These are phyloP conservation scores for Trebouxiophyceae sp. DNA, from an alignment of 163 green algal genomes.

Conservation along the genomic window DNA sequence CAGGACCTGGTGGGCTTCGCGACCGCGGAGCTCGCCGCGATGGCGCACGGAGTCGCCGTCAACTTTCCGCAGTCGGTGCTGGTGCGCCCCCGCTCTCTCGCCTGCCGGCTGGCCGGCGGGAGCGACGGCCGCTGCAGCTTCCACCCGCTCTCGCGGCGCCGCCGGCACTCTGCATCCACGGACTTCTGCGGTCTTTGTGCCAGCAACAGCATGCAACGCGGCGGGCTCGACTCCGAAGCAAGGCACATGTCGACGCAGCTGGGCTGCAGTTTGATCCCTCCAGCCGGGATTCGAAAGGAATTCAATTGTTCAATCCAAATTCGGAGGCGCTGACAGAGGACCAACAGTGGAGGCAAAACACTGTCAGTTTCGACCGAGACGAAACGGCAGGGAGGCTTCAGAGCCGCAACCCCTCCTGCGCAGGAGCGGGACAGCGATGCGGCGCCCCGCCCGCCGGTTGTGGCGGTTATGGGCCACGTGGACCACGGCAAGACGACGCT, in stretches of 20 bases:
- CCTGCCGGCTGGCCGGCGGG: too few species aligned
- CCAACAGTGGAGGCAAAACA: not conserved
- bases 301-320: not conserved
- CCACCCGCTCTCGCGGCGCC: not conserved
- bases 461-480: slow-evolving; percentile 90
- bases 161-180: not conserved
- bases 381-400: not conserved
- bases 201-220: not conserved
- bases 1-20: slow-evolving; percentile 30
- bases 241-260: not conserved
- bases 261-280: not conserved
- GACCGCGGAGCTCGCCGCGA: not conserved
- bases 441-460: slow-evolving; percentile 56
- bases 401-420: not conserved
- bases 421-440: slow-evolving; percentile 28
- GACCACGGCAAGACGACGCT: slow-evolving; percentile 91
- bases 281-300: too few species aligned
- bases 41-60: not conserved
- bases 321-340: not conserved
- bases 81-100: too few species aligned
- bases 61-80: not conserved
- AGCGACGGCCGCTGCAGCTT: not conserved
- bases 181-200: not conserved
- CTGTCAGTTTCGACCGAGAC: not conserved
- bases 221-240: not conserved